Conservation (phyloP, 768 basidiomycete genomes). For the Boletus subparvulus region DNA sequence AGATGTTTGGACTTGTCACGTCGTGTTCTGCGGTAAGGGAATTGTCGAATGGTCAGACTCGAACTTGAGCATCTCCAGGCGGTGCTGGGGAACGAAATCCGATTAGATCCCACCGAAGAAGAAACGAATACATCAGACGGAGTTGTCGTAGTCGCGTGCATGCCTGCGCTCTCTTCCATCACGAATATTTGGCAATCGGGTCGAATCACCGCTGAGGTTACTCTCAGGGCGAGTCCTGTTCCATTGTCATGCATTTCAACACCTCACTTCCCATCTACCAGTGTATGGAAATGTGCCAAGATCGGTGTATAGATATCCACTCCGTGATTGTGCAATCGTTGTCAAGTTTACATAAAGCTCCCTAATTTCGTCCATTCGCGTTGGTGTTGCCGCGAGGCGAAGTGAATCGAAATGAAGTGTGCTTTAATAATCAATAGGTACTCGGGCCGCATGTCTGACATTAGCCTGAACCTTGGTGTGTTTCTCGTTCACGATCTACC, state of each 20-base stretch:
- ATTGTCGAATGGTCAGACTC: neutral
- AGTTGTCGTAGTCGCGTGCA: conserved; percentile 74
- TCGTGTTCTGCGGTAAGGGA: conserved; percentile 73
- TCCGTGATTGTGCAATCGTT: conserved; percentile 72
- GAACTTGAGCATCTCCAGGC: conserved; percentile 42
- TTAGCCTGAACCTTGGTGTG: no score
- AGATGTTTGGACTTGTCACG: conserved; percentile 84
- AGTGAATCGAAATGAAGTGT: no score
- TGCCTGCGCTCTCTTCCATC: conserved; percentile 83
- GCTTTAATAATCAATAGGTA: no score
- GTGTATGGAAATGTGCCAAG: conserved; percentile 72
- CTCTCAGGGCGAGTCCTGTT: conserved; percentile 52
- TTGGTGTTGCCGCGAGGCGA: neutral
- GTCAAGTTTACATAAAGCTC: conserved; percentile 26
- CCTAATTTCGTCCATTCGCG: conserved; percentile 2
- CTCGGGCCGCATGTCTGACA: no score
- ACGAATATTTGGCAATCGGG: conserved; percentile 91
- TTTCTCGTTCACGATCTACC: no score
- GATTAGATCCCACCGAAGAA: conserved; percentile 78
- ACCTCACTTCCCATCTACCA: conserved; percentile 27
- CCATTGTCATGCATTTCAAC: neutral
- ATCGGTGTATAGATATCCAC: conserved; percentile 73
- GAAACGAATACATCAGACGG: conserved; percentile 62
- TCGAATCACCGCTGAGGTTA: conserved; percentile 51
- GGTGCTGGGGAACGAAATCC: conserved; percentile 53